Conservation (phyloP, 257 asterid genomes). For the Fraxinus cuspidata region DNA sequence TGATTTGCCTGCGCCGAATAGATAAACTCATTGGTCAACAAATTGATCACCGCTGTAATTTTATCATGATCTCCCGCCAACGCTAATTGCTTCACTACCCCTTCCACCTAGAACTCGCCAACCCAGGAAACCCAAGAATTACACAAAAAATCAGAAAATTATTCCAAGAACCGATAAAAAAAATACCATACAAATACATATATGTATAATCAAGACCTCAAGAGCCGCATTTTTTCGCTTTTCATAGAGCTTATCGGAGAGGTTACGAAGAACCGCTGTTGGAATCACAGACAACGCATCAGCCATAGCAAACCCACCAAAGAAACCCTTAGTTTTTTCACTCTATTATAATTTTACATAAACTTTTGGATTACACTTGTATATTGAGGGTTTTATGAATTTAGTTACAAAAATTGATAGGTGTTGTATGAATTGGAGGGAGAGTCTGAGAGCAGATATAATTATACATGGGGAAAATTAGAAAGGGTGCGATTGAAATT, state of each 20-base stretch:
- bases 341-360: conserved; percentile 34
- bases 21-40: conserved; percentile 74
- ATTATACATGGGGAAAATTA: conserved; percentile 1
- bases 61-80: conserved; percentile 77
- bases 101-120: conserved; percentile 85
- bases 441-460: conserved; percentile 43
- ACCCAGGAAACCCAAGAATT: conserved; percentile 26
- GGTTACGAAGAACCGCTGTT: conserved; percentile 85
- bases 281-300: conserved; percentile 79
- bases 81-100: conserved; percentile 85
- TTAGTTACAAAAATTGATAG: neutral
- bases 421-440: conserved; percentile 2
- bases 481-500: neutral
- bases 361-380: conserved; percentile 13
- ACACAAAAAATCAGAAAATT: neutral
- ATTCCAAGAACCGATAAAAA: neutral
- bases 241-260: conserved; percentile 95
- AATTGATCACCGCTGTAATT: conserved; percentile 73
- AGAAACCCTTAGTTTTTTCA: conserved; percentile 22
- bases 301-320: conserved; percentile 67
- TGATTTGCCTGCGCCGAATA: conserved; percentile 90
- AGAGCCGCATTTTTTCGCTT: conserved; percentile 98
- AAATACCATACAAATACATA: neutral
- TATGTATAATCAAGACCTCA: conserved; percentile 54
- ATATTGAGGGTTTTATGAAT: conserved; percentile 11